These are phyloP conservation scores for Rhizopogon salebrosus DNA, from an alignment of 768 basidiomycete species.

Conservation along the genomic window DNA sequence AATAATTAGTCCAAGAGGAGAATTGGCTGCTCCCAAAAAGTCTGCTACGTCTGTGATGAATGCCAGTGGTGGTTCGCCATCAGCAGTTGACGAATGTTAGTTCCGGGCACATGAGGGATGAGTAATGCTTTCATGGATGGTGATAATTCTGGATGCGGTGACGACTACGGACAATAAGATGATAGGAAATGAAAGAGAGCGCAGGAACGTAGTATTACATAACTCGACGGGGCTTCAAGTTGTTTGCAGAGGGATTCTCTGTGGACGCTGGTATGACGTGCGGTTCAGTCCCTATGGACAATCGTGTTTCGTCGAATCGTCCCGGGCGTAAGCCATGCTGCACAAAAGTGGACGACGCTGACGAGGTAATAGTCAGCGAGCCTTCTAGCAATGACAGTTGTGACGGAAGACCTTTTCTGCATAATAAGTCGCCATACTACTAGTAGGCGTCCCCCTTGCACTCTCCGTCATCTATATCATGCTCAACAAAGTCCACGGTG, in stretches of 20 bases:
- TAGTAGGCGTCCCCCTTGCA: too few relatives aligned
- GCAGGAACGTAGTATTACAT: constrained; percentile 19
- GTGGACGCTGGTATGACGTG: background rate
- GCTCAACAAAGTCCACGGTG: background rate
- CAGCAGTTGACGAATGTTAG: constrained; percentile 48
- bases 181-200: constrained; percentile 38
- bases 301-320: background rate
- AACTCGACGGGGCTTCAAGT: background rate
- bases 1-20: constrained; percentile 58
- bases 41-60: constrained; percentile 51
- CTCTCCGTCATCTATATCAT: background rate
- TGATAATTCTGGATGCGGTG: constrained; percentile 50
- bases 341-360: constrained; percentile 1
- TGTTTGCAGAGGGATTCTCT: background rate
- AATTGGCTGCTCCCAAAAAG: constrained; percentile 59
- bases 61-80: constrained; percentile 62
- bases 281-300: background rate
- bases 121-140: constrained; percentile 59
- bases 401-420: background rate
- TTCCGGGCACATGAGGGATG: constrained; percentile 36
- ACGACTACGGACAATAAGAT: constrained; percentile 49
- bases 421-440: background rate
- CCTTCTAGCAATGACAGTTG: background rate
- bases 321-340: background rate
- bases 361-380: background rate